A percentile compares a stretch with the other conserved stretches of the same genome.
These are phyloP conservation scores for Chondrus crispus DNA, from an alignment of 23 red algal species.

Conservation along the genomic window DNA sequence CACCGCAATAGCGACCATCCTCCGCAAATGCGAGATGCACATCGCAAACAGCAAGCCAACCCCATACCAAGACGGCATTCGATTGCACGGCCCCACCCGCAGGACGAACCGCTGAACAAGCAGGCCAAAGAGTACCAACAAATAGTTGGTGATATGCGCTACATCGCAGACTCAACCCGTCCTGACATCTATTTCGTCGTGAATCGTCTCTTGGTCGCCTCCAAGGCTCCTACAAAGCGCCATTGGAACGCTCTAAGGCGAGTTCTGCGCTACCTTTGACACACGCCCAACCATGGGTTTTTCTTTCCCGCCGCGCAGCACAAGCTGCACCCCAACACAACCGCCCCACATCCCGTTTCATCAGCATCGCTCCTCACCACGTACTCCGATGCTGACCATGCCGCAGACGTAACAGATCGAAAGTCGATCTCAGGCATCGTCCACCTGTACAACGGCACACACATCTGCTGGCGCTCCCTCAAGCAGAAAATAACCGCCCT, in stretches of 20 bases:
- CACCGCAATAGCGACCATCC: neutral
- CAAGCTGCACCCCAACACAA: too few relatives aligned
- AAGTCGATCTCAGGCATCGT: neutral
- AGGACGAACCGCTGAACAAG: too few relatives aligned
- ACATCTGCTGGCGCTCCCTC: conserved; percentile 2
- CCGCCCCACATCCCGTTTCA: too few relatives aligned
- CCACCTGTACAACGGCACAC: too few relatives aligned
- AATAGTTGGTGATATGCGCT: neutral
- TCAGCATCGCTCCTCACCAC: too few relatives aligned
- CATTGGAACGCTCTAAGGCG: neutral
- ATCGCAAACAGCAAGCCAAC: neutral
- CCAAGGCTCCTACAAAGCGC: neutral
- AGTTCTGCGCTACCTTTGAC: neutral
- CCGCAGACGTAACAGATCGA: neutral
- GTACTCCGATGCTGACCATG: too few relatives aligned
- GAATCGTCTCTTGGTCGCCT: neutral
- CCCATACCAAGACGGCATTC: neutral
- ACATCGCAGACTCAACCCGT: neutral
- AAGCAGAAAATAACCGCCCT: neutral
- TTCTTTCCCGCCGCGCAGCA: too few relatives aligned
- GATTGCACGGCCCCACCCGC: neutral
- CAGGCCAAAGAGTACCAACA: neutral
- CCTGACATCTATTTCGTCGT: neutral
- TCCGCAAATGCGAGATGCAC: neutral
- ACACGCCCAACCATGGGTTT: neutral